Evolutionary conservation across 208 protist species (phyloP).

Genomic region (Acanthamoeba triangularis): DNA sequence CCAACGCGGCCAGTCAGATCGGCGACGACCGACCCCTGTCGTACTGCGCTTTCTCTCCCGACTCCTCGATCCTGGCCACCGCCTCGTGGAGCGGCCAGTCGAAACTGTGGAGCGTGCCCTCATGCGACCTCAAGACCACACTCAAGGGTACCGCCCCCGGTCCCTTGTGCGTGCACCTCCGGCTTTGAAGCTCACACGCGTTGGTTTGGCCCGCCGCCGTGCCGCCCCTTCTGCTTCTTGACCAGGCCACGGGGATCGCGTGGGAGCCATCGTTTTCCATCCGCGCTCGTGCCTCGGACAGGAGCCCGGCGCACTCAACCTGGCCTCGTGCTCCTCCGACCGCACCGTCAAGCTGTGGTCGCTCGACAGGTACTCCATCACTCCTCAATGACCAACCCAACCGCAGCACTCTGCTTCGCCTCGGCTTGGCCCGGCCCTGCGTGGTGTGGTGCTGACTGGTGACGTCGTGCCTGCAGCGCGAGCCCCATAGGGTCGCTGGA

Average conservation of each 20-base stretch:
- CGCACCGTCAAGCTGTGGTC: conserved; percentile 83
- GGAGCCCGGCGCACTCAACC: conserved; percentile 57
- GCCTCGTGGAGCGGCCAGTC: conserved; percentile 82
- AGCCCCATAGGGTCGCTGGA: conserved; percentile 74
- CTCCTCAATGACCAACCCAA: background rate
- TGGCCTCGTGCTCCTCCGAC: conserved; percentile 85
- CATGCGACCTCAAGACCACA: conserved; percentile 39
- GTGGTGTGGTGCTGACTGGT: background rate
- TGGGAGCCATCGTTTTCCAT: conserved; percentile 84
- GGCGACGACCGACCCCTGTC: conserved; percentile 87
- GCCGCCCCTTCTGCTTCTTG: background rate
- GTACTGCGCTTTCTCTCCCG: conserved; percentile 83
- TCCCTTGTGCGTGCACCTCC: background rate
- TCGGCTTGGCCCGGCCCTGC: too few species aligned
- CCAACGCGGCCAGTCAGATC: conserved; percentile 78
- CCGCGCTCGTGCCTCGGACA: conserved; percentile 73
- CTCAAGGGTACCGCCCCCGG: conserved; percentile 27
- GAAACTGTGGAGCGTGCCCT: conserved; percentile 77
- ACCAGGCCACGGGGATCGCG: conserved; percentile 82
- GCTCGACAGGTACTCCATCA: conserved; percentile 32
- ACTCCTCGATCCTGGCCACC: conserved; percentile 79
- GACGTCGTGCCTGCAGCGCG: background rate
- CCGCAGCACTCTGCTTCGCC: background rate
- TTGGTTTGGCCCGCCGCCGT: background rate
- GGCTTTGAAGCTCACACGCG: background rate